Conservation (phyloP, 768 basidiomycete genomes). For the Harrya chromipes region DNA sequence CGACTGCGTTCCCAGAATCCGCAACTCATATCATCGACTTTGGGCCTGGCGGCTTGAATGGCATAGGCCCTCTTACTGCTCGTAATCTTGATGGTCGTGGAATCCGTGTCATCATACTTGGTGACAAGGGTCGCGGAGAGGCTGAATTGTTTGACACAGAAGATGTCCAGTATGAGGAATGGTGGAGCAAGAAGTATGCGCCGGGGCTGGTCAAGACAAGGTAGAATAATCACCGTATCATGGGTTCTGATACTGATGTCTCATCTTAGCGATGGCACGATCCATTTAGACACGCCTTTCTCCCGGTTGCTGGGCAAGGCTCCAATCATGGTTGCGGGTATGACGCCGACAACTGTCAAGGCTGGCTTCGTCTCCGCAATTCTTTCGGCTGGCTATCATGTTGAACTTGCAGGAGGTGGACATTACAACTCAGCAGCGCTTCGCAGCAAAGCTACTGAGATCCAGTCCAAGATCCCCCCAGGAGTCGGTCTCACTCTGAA, state of each 20-base stretch:
- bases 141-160: slow-evolving; percentile 76
- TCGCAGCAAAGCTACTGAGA: slow-evolving; percentile 89
- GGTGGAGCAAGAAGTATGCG: slow-evolving; percentile 89
- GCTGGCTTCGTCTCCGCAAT: slow-evolving; percentile 93
- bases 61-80: slow-evolving; percentile 88
- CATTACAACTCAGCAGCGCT: slow-evolving; percentile 93
- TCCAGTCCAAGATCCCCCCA: slow-evolving; percentile 76
- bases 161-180: slow-evolving; percentile 70
- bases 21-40: slow-evolving; percentile 97
- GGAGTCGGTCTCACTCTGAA: slow-evolving; percentile 95
- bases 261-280: slow-evolving; percentile 70
- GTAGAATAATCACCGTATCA: slow-evolving; percentile 35
- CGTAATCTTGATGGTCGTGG: slow-evolving; percentile 93
- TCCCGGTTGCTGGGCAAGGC: slow-evolving; percentile 95
- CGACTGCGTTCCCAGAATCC: slow-evolving; percentile 83
- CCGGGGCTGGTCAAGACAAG: slow-evolving; percentile 87
- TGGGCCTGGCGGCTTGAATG: slow-evolving; percentile 90
- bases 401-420: slow-evolving; percentile 96
- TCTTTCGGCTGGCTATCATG: slow-evolving; percentile 90
- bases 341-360: slow-evolving; percentile 97
- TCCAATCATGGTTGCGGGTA: slow-evolving; percentile 99
- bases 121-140: slow-evolving; percentile 87
- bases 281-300: slow-evolving; percentile 95
- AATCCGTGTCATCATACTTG: slow-evolving; percentile 82
- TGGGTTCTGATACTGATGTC: slow-evolving; percentile 1